Conservation (phyloP, 2,329 filamentous ascomycete genomes). For the Aspergillus ruber region DNA sequence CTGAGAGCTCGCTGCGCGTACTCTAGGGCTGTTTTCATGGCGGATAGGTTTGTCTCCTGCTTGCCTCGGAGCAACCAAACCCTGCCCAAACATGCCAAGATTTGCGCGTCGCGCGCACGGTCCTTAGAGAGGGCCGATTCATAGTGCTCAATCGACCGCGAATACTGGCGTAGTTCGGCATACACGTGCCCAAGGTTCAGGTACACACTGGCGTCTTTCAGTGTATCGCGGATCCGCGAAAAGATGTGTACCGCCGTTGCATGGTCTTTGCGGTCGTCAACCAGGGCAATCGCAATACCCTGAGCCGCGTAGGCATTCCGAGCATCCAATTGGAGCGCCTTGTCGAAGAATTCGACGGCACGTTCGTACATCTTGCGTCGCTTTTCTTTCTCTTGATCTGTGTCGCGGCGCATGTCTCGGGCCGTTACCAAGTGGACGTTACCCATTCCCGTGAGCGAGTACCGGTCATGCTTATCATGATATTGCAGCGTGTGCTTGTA, state of each 20-base stretch:
- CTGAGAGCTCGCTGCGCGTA: constrained; percentile 64
- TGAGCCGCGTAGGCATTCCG: constrained; percentile 96
- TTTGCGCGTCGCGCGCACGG: constrained; percentile 68
- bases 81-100: constrained; percentile 78
- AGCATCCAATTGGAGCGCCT: constrained; percentile 87
- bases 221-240: constrained; percentile 79
- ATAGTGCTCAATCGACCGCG: constrained; percentile 88
- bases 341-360: constrained; percentile 97
- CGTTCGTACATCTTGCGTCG: constrained; percentile 79
- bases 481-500: constrained; percentile 94
- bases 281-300: constrained; percentile 85
- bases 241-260: constrained; percentile 78
- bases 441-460: constrained; percentile 92
- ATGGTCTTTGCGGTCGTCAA: constrained; percentile 90
- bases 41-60: constrained; percentile 56
- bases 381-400: constrained; percentile 85
- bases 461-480: constrained; percentile 96
- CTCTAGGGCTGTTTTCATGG: constrained; percentile 59
- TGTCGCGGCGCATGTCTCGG: constrained; percentile 87
- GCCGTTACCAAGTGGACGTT: constrained; percentile 86
- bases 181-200: constrained; percentile 93
- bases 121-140: constrained; percentile 77
- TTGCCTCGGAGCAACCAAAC: constrained; percentile 80
- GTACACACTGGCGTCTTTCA: constrained; percentile 81
- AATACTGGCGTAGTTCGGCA: constrained; percentile 81